Conservation (phyloP, 2,329 filamentous ascomycete genomes). For the Xylaria multiplex region DNA sequence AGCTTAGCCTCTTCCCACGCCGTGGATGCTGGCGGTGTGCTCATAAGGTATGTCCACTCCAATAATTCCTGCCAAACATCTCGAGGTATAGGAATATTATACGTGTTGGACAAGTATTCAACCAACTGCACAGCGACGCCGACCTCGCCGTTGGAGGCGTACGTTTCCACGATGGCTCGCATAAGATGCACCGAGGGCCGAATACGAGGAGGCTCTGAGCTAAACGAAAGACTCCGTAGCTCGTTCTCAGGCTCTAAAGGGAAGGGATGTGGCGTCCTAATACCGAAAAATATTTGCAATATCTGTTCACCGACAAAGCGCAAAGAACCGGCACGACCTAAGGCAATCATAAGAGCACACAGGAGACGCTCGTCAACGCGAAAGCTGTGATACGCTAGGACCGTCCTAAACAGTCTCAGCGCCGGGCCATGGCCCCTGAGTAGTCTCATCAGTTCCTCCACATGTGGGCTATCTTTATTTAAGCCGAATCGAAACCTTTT, state of each 20-base stretch:
- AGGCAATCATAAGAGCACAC: slow-evolving; percentile 55
- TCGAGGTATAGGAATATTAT: slow-evolving; percentile 65
- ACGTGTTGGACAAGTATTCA: slow-evolving; percentile 69
- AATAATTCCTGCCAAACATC: slow-evolving; percentile 74
- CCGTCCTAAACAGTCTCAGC: slow-evolving; percentile 46
- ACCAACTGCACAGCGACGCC: slow-evolving; percentile 67
- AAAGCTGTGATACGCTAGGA: slow-evolving; percentile 42
- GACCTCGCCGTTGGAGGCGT: slow-evolving; percentile 73
- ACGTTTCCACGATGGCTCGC: slow-evolving; percentile 73
- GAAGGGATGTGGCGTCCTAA: slow-evolving; percentile 37
- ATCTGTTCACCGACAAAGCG: slow-evolving; percentile 48
- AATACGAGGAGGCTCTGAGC: slow-evolving; percentile 35
- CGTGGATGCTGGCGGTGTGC: slow-evolving; percentile 51
- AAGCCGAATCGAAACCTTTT: slow-evolving; percentile 46
- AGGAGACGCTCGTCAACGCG: slow-evolving; percentile 53
- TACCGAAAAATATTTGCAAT: slow-evolving; percentile 45
- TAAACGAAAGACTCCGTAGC: slow-evolving; percentile 1
- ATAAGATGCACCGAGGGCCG: slow-evolving; percentile 69
- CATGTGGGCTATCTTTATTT: slow-evolving; percentile 43
- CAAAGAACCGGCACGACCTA: slow-evolving; percentile 53
- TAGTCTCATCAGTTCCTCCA: slow-evolving; percentile 47
- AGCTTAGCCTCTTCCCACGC: slow-evolving; percentile 52
- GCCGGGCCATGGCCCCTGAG: slow-evolving; percentile 46
- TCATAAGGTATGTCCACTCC: slow-evolving; percentile 71
- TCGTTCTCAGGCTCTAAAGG: background rate